Base-by-base conservation (phyloP, 306 rosid species). In the Prunus armeniaca region DNA sequence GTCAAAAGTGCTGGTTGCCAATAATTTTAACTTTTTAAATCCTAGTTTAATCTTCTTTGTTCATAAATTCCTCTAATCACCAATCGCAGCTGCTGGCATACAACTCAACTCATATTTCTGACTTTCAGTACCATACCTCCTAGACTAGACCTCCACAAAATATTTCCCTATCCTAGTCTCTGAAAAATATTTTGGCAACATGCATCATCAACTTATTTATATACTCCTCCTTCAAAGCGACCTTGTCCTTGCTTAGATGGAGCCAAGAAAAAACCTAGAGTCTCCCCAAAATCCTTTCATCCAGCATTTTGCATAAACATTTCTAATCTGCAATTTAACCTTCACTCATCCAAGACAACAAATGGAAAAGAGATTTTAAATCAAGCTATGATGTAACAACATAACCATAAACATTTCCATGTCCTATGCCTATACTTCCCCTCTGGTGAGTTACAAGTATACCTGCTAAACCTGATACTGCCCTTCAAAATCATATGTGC, bases 101-200 rank as follows among this genome's bases (percentile, higher is more conserved):
- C 71, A 67, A 8, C 14, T 67, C 46, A 67, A 67, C n/a, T 41
- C 41, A 51, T 54, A 71, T 12, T 69, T 50, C 63, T 71, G 49
- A 30, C 27, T 52, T 47, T 19, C 13, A 71, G 57, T 25, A 41
- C 55, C 55, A 17, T 13, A 14, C 10, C 45, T 15, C 46, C 24
- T 73, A 10, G 6, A 4, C 17, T 73, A 10, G 6, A 9, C 28
- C 28, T 34, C 24, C 67, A 73, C 18, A 13, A 20, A 22, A 9
- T 7, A 30, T 12, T 45, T 8, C 70, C 13, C 51, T 43, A 66
- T 47, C 57, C 57, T 24, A 24, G 2, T 68, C 57, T 24, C 12
- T 49, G 1, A 6, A 11, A 51, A 71, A 22, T 54, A 54, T 25
- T 34, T 66, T 17, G 20, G 56, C 20, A 65, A 55, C 20, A 51